These are phyloP conservation scores for Medicago ruthenica DNA, from an alignment of 306 rosid genomes.

Conservation along the genomic window DNA sequence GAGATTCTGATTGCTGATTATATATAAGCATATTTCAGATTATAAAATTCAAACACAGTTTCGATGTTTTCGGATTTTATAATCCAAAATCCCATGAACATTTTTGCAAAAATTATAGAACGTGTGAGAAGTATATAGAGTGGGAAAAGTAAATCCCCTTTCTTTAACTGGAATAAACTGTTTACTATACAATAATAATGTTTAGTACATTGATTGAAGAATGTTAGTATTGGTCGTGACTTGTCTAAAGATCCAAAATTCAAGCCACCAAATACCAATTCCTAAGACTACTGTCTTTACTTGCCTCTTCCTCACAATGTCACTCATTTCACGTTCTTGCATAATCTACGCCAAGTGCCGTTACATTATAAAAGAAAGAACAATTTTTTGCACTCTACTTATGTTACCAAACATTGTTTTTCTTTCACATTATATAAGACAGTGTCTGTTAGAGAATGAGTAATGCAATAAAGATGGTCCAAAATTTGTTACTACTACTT, in stretches of 20 bases:
- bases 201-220: neutral
- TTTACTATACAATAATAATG: neutral
- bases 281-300: conserved; percentile 27
- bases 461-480: conserved; percentile 36
- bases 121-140: no score
- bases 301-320: conserved; percentile 5
- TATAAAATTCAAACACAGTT: no score
- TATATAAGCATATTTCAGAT: no score
- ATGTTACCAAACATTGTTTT: neutral
- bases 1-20: no score
- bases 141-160: no score
- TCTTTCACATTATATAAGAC: neutral
- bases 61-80: no score
- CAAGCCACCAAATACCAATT: conserved; percentile 60
- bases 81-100: no score
- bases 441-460: conserved; percentile 11
- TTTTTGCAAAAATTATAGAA: no score
- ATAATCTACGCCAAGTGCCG: conserved; percentile 6
- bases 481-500: conserved; percentile 19
- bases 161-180: neutral
- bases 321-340: conserved; percentile 24
- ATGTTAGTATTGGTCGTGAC: conserved; percentile 16
- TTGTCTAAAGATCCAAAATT: conserved; percentile 59
- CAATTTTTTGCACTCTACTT: neutral
- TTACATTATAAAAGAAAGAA: conserved; percentile 23